Conservation (phyloP, 2,329 filamentous ascomycete genomes). For the Arthrobotrys iridis region DNA sequence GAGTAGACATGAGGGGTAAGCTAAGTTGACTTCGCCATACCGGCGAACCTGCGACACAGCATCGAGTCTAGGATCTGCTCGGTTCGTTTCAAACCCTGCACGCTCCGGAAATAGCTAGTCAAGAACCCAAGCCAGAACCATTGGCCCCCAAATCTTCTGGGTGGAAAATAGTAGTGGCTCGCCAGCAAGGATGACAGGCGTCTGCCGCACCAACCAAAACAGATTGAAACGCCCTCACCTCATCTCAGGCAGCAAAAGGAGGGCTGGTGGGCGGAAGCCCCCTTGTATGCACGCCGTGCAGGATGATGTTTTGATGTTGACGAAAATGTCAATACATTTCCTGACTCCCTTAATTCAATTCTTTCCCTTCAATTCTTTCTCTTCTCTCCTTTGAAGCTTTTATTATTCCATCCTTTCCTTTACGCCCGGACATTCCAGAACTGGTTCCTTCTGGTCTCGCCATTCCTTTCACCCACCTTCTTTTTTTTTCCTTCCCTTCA, state of each 20-base stretch:
- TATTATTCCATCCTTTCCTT: constrained; percentile 17
- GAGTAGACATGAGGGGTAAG: neutral
- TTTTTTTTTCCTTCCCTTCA: neutral
- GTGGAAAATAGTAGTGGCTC: constrained; percentile 5
- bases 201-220: constrained; percentile 43
- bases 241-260: constrained; percentile 26
- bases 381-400: constrained; percentile 15
- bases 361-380: constrained; percentile 6
- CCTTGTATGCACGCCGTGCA: neutral
- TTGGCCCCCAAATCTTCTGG: neutral
- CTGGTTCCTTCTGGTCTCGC: constrained; percentile 14
- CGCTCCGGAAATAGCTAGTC: constrained; percentile 15
- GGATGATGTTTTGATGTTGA: constrained; percentile 27
- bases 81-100: constrained; percentile 33
- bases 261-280: constrained; percentile 4
- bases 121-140: neutral
- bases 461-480: constrained; percentile 15
- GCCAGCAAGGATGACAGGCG: neutral
- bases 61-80: constrained; percentile 17
- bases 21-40: neutral
- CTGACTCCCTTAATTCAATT: neutral
- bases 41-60: neutral
- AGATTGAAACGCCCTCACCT: constrained; percentile 34
- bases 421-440: constrained; percentile 10
- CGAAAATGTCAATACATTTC: constrained; percentile 15